Base-by-base conservation (phyloP, 352 stramenopile genomes). In the Pythium aristosporum region DNA sequence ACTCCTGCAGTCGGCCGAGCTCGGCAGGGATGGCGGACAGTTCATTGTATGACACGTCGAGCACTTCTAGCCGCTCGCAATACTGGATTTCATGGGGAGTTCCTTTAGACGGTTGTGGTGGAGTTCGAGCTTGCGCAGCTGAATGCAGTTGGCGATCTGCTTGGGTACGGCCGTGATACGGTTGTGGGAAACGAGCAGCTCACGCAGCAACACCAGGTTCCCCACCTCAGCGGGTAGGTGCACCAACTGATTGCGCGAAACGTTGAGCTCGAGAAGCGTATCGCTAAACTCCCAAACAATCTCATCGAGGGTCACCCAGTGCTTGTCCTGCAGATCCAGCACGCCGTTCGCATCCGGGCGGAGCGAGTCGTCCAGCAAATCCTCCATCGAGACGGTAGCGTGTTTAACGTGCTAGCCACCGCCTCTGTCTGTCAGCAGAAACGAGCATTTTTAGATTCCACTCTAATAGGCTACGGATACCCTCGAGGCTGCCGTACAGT, bases 271-370 rank as follows among this genome's bases (percentile, higher is more conserved):
- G 37, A 93, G 72, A 34, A 93, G 61, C n/a, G 74, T 78, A 36
- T 88, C 69, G 30, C 68, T 73, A 50, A 82, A 80, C 21, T 67
- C 84, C 84, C 84, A 93, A 25, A 93, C 80, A n/a, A 91, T 65
- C 39, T 93, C 82, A 44, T 91, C 84, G 20, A 93, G 63, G 32
- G 77, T 90, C 53, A 91, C 81, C 84, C 84, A 93, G 68, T 88
- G 76, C 60, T 88, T 89, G 66, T 91, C 77, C 60, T 84, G 73
- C 37, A 93, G 72, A 58, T 93, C 76, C 18, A 93, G 69, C 54
- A 85, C 59, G 15, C 84, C 84, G 42, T 91, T 93, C 28, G 73
- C 80, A 61, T 93, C 80, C 4, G 84, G 80, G 43, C 67, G 68
- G 10, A 93, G 71, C 9, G 77, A 75, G 7, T 76, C 77, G 44